A percentile compares a stretch with the other conserved stretches of the same genome.
Evolutionary conservation across 2,329 filamentous ascomycete genomes (phyloP).

Genomic region (Fusarium sp.): DNA sequence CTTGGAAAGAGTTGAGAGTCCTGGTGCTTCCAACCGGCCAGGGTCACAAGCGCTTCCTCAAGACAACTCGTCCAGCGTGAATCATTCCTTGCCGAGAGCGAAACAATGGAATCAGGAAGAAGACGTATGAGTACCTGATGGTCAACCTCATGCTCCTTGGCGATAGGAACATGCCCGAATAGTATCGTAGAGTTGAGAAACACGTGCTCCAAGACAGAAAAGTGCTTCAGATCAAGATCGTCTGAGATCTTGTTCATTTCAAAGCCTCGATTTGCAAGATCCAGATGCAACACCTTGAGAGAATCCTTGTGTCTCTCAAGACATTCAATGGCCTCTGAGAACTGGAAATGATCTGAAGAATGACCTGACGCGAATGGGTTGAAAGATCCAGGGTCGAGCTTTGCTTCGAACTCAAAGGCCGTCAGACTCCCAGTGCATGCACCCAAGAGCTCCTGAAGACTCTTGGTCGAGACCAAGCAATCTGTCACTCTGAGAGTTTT

Average conservation of each 20-base stretch:
- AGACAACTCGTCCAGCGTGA: neutral
- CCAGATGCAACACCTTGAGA: neutral
- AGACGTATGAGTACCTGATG: neutral
- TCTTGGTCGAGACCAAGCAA: neutral
- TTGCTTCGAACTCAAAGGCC: neutral
- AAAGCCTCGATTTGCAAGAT: neutral
- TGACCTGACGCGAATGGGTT: neutral
- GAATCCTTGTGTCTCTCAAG: neutral
- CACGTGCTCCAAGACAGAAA: neutral
- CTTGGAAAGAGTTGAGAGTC: neutral
- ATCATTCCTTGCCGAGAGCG: neutral
- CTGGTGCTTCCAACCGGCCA: neutral
- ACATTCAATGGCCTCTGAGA: neutral
- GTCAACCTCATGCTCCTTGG: neutral
- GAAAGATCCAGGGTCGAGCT: neutral
- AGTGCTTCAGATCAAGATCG: neutral
- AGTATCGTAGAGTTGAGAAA: neutral
- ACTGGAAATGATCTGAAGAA: neutral
- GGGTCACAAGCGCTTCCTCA: neutral
- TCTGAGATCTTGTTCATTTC: neutral
- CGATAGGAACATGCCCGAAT: neutral
- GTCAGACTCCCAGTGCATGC: neutral
- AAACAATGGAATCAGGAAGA: neutral
- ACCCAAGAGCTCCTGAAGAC: neutral
- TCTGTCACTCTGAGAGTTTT: neutral